Conservation (phyloP, 495 filamentous ascomycete genomes). For the Beverwykella pulmonaria region DNA sequence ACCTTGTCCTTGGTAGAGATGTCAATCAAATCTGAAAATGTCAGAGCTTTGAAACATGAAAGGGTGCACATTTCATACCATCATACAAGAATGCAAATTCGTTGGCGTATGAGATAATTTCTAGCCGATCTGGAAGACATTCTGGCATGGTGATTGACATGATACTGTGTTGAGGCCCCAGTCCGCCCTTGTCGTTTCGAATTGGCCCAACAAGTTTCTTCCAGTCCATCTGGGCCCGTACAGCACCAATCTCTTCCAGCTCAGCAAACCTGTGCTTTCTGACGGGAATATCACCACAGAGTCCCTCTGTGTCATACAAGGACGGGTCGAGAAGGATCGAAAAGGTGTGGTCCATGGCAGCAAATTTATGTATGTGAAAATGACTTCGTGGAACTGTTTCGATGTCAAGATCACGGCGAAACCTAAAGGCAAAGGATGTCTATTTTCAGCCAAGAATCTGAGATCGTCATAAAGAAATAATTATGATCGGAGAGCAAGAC, state of each 20-base stretch:
- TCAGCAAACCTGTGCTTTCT: conserved; percentile 7
- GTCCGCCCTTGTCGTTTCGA: conserved; percentile 36
- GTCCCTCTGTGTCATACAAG: not conserved
- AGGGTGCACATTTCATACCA: conserved; percentile 44
- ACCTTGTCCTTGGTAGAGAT: too few species aligned
- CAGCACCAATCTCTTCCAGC: conserved; percentile 35
- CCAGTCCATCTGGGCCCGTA: conserved; percentile 44
- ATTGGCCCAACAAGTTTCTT: conserved; percentile 38
- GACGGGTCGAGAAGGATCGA: not conserved
- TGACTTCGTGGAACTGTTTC: too few species aligned
- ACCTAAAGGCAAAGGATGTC: too few species aligned
- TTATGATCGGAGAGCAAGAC: too few species aligned
- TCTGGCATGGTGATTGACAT: conserved; percentile 42
- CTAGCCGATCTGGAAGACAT: conserved; percentile 49
- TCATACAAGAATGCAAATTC: conserved; percentile 53
- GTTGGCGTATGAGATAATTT: conserved; percentile 49
- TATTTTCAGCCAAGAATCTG: too few species aligned
- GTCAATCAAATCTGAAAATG: too few species aligned
- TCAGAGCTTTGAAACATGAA: too few species aligned
- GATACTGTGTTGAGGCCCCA: conserved; percentile 39
- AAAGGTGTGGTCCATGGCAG: conserved; percentile 13
- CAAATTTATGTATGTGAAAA: too few species aligned
- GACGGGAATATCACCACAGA: not conserved
- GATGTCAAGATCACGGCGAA: too few species aligned
- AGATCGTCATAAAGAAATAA: too few species aligned